Conservation (phyloP, 139 green algal genomes). For the Pseudopediastrum boryanum region DNA sequence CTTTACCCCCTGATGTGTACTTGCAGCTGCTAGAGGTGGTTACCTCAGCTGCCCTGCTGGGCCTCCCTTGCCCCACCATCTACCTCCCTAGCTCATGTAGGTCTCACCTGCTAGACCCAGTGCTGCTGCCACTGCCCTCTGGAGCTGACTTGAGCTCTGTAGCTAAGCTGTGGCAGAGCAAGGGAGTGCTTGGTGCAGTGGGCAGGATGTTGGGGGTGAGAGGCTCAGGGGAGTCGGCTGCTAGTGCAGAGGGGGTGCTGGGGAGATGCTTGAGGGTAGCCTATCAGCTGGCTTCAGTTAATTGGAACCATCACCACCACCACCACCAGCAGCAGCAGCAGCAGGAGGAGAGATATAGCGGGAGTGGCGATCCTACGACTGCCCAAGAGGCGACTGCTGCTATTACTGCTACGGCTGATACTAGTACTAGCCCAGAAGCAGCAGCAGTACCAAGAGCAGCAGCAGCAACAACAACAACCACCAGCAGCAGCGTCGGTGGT, state of each 20-base stretch:
- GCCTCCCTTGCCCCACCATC: neutral
- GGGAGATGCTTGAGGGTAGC: constrained; percentile 1
- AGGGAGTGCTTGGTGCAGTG: neutral
- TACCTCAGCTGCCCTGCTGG: constrained; percentile 1
- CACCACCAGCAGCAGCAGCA: neutral
- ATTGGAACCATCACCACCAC: constrained; percentile 8
- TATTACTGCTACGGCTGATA: too few species aligned
- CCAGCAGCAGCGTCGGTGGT: too few species aligned
- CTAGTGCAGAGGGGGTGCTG: neutral
- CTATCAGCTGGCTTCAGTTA: constrained; percentile 4
- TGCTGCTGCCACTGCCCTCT: constrained; percentile 2
- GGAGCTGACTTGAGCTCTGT: neutral
- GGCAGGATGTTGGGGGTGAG: neutral
- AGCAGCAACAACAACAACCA: too few species aligned
- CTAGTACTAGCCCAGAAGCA: too few species aligned
- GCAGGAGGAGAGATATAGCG: neutral
- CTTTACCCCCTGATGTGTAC: constrained; percentile 15
- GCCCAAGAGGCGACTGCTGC: neutral
- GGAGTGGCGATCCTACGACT: neutral
- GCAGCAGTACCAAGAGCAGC: too few species aligned
- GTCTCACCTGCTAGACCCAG: neutral
- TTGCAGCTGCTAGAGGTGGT: constrained; percentile 8
- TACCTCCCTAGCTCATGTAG: neutral
- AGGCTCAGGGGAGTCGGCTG: neutral
- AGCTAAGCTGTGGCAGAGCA: neutral